Evolutionary conservation across 2,329 filamentous ascomycete species (phyloP), one percentile per base, ranked within the genome.

Genomic region (Ascosphaera acerosa): DNA sequence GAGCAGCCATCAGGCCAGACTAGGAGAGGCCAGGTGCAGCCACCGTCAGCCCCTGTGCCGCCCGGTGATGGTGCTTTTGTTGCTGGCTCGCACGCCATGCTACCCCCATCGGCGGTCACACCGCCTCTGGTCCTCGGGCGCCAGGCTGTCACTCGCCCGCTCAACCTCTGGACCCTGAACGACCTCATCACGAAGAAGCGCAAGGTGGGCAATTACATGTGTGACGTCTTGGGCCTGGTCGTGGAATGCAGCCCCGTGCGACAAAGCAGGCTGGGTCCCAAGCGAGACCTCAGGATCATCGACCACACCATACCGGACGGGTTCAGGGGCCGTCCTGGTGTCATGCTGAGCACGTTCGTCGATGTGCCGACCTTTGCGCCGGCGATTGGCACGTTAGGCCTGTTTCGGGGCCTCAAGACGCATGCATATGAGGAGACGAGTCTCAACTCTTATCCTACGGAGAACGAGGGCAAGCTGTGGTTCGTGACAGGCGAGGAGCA

Each of bases 281-380:
- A 47, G 29, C 43, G 45, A 2, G 43, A 47, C 29, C 32, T 48
- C 30, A 42, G 44, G 17, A 38, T 48, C 22, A 37, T 44, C 10
- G 45, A 48, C 32, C 35, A 38, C 6, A 40, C 39, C 14, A 39
- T 44, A 16, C 27, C 27, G 4, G 14, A 29, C 7, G 12, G 12
- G 4, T 29, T 16, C n/a, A 17, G 32, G 17, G 25, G 30, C 5
- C 26, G 15, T 7, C 16, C 35, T 2, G 43, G 41, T 1, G 33
- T 47, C 7, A 41, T 41, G 6, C 33, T 48, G 15, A 43, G 44
- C 10, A 40, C 46, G 3, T 48, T 44, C 35, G 34, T 44, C 10
- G 40, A 46, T 35, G 43, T 44, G 18, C 38, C 36, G 12, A 33
- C 33, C 5, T 48, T 48, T 30, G 34, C 34, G 22, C 45, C 45